Base-by-base conservation (phyloP, 805 yeast genomes). In the Candida incommunis region DNA sequence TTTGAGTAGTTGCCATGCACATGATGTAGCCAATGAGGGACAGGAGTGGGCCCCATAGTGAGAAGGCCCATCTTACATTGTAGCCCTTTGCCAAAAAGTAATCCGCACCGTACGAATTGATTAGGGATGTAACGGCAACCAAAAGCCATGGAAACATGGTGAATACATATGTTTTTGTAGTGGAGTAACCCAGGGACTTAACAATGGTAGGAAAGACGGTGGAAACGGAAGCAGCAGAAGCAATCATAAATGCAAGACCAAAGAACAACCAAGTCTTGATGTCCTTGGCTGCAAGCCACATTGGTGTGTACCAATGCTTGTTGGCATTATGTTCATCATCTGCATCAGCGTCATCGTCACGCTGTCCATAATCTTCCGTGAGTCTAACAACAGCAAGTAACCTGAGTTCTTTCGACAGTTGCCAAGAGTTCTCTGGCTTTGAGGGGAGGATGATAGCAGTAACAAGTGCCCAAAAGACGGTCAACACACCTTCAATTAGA, bases 161-260 rank as follows among this genome's bases (percentile, higher is more conserved):
- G 37, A 47, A 49, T 22, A 50, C 51, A 23, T 52, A 46, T 11
- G 81, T 74, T 41, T 70, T 64, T 29, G 74, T 65, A 42, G 68
- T 63, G 54, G 60, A 57, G 51, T 73, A 78, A 41, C 74, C 69
- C 49, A 78, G 64, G 13, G 81, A 74, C 47, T 66, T 55, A n/a
- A 78, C 80, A 23, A 78, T 75, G 0, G 80, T 67, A 23, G 82
- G 82, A 65, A 75, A 76, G 56, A 74, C 75, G 54, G 75, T 71
- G 16, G 78, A 72, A 41, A 75, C 78, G 56, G 80, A 79, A 50
- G 75, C 71, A 31, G 80, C 78, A 22, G 76, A 76, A 42, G 72
- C 80, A 24, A 70, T 59, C 58, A 67, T 68, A 37, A 51, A 51
- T 45, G 55, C 43, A 35, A 54, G 47, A 2, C 45, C 47, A 16